phyloP scores from a whole-genome alignment of 2,329 filamentous ascomycete species.

The Alternaria incomplexa region DNA sequence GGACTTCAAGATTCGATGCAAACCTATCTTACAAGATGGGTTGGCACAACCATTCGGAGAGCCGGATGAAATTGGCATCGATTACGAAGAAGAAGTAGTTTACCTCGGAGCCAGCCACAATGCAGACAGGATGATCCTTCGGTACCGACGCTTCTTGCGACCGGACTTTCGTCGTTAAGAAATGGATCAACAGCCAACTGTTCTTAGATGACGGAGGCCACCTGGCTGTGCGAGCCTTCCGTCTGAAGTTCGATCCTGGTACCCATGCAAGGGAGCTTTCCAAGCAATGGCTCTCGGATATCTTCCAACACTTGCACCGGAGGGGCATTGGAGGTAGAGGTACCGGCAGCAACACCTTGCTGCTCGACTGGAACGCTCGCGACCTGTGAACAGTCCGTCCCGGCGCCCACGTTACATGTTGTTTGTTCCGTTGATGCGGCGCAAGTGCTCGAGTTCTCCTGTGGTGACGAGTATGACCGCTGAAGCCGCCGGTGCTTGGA shows the following conservation, averaged over 20 bases:
- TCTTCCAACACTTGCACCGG: background rate
- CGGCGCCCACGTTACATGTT: fast-evolving
- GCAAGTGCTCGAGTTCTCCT: background rate
- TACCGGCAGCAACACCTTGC: background rate
- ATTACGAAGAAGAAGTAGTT: background rate
- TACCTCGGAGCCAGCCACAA: background rate
- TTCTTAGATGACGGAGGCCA: background rate
- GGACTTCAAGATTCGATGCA: background rate
- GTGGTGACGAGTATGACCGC: background rate
- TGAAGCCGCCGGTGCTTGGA: background rate
- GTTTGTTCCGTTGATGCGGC: background rate
- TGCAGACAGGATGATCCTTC: background rate
- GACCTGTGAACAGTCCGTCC: background rate
- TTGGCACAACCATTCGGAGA: background rate
- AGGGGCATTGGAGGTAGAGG: background rate
- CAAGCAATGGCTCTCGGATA: background rate
- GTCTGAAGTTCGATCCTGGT: background rate
- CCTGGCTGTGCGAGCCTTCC: background rate
- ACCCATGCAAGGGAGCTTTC: background rate
- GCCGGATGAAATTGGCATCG: background rate
- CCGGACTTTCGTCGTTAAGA: background rate
- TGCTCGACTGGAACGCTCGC: background rate
- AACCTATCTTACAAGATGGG: background rate
- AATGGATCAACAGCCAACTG: background rate
- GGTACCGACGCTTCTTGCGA: background rate